Percentiles rank a stretch among this genome's conserved stretches.
Conservation (phyloP, 805 yeast genomes). For the Monosporozyma aquatica region DNA sequence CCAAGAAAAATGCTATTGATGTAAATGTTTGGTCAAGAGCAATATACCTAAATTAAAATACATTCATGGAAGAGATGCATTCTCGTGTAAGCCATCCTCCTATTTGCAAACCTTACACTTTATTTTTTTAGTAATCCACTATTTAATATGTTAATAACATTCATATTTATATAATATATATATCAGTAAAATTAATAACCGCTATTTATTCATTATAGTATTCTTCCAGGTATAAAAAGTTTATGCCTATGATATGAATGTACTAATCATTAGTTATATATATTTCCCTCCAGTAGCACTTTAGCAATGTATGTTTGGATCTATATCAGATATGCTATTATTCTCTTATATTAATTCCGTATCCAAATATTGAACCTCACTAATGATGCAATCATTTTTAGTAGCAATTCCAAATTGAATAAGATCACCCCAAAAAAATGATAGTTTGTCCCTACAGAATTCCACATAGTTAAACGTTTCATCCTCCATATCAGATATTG, state of each 20-base stretch:
- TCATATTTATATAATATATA: constrained; percentile 2
- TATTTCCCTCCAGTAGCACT: no score
- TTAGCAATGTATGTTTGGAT: not conserved
- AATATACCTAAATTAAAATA: no score
- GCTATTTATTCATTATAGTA: no score
- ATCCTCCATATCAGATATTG: constrained; percentile 36
- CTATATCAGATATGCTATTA: not conserved
- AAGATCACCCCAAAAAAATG: constrained; percentile 63
- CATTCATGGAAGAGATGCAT: no score
- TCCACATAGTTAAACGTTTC: constrained; percentile 58
- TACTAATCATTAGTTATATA: no score
- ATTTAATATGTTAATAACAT: not conserved
- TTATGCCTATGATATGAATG: no score
- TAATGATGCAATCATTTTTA: constrained; percentile 32
- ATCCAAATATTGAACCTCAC: constrained; percentile 45
- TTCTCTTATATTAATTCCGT: not conserved
- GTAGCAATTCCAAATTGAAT: constrained; percentile 46
- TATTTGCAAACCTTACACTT: no score
- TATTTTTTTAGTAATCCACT: not conserved
- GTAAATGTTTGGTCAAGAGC: no score
- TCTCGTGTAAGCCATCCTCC: no score
- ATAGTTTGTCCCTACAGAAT: constrained; percentile 65
- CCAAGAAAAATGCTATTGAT: constrained; percentile 92
- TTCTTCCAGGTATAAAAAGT: no score
- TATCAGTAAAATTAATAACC: no score